Evolutionary conservation across 257 asterid genomes (phyloP), one percentile per base, ranked within the genome.

Genomic region (Capsicum rhomboideum): DNA sequence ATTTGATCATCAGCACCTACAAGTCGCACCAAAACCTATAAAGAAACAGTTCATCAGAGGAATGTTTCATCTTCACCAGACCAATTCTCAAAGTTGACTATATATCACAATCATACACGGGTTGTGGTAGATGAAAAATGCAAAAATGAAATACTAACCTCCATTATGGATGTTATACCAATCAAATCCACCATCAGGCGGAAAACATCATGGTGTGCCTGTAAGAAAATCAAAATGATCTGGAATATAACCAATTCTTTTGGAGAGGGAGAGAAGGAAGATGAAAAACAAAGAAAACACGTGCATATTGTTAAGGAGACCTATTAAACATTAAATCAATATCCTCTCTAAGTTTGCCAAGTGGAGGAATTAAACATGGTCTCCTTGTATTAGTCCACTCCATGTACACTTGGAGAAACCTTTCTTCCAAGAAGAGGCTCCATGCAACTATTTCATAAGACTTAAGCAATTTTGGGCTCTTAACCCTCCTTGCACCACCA

Each of bases 121-220:
- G 52, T 74, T 46, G 59, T 14, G 58, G 80, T 50, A 23, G 59
- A 49, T 49, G 44, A 75, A 75, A 17, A 75, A 75, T 26, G 69
- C 59, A 74, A 29, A 75, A 75, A 23, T 23, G 58, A 16, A 75
- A 20, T 64, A 82, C 88, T 83, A 84, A 97, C 99, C 98, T 97
- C 99, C 99, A 95, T 97, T 83, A 97, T 93, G 82, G 99, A 97
- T 61, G 98, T 95, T 87, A 95, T 92, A 80, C 98, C 99, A 86
- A 97, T 95, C 92, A 97, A 90, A 92, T 97, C 98, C 84, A 97
- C 98, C 87, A 97, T 96, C 92, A 90, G 92, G 86, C 88, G 88
- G 82, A 93, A 93, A 82, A 95, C 97, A 74, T 95, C 97, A 89
- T 92, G 98, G 87, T 93, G 96, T 54, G 91, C 92, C 99, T 97